A percentile compares a stretch with the other conserved stretches of the same genome.
These are phyloP conservation scores for Deinandra increscens DNA, from an alignment of 129 eudicot species.

Conservation along the genomic window DNA sequence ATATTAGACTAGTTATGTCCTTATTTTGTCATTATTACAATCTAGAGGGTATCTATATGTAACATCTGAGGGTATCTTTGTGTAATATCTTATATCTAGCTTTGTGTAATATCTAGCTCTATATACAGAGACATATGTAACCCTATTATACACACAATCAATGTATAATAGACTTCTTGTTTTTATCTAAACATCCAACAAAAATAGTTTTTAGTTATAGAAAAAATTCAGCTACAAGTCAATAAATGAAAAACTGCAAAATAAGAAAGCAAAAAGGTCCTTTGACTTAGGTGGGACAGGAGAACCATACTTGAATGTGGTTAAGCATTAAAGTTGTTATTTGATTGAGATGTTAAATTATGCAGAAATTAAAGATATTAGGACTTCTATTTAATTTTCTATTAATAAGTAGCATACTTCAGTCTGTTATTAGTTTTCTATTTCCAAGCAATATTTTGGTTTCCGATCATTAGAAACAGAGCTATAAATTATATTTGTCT, in stretches of 20 bases:
- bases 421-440: neutral
- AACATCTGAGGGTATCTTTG: no score
- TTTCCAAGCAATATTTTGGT: neutral
- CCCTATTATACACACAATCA: neutral
- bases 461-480: neutral
- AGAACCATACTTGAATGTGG: no score
- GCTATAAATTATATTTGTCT: neutral
- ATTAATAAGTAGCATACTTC: neutral
- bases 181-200: neutral
- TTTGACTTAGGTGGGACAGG: no score
- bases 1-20: no score
- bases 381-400: neutral
- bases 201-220: neutral
- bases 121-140: no score
- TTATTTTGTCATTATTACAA: no score
- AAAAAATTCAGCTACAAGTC: conserved; percentile 1
- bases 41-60: no score
- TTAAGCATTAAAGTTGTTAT: neutral
- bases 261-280: neutral
- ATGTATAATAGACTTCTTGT: no score
- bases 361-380: neutral
- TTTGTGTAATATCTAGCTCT: no score
- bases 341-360: neutral
- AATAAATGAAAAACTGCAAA: neutral
- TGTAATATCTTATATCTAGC: no score